Percentiles rank a stretch among this genome's conserved stretches.
Evolutionary conservation across 1,284 basidiomycete genomes (phyloP).

Genomic region (Austropuccinia psidii): DNA sequence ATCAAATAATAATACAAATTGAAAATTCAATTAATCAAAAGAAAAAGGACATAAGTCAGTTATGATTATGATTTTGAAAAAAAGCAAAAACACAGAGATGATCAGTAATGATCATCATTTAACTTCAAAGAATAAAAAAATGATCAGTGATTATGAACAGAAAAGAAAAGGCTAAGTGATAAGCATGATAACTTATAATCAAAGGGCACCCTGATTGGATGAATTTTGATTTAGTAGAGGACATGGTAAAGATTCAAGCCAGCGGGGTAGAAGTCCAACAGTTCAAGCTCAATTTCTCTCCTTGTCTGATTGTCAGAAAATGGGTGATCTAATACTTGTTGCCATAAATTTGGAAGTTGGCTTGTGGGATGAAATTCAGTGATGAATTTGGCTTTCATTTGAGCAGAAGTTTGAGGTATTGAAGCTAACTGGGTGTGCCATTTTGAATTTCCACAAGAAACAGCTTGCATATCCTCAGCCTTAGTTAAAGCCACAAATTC

Average conservation of each 20-base stretch:
- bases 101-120: no score
- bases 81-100: no score
- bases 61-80: no score
- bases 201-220: slow-evolving; percentile 45
- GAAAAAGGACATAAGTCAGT: no score
- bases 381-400: slow-evolving; percentile 40
- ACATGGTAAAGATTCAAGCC: slow-evolving; percentile 55
- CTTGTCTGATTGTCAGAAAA: slow-evolving; percentile 62
- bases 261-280: slow-evolving; percentile 59
- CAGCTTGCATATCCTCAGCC: not conserved
- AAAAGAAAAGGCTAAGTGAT: no score
- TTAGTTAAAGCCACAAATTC: slow-evolving; percentile 40
- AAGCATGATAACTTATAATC: slow-evolving; percentile 29
- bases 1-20: no score
- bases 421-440: slow-evolving; percentile 64
- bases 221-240: slow-evolving; percentile 48
- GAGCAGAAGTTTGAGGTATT: slow-evolving; percentile 49
- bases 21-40: no score
- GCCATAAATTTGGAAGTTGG: slow-evolving; percentile 62
- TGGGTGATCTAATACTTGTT: slow-evolving; percentile 67
- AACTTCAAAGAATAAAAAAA: no score
- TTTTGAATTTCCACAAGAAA: slow-evolving; percentile 58
- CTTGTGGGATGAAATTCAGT: slow-evolving; percentile 43
- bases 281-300: slow-evolving; percentile 61
- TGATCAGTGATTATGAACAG: no score